Base-by-base conservation (phyloP, 768 basidiomycete genomes). In the Auricularia sp. region DNA sequence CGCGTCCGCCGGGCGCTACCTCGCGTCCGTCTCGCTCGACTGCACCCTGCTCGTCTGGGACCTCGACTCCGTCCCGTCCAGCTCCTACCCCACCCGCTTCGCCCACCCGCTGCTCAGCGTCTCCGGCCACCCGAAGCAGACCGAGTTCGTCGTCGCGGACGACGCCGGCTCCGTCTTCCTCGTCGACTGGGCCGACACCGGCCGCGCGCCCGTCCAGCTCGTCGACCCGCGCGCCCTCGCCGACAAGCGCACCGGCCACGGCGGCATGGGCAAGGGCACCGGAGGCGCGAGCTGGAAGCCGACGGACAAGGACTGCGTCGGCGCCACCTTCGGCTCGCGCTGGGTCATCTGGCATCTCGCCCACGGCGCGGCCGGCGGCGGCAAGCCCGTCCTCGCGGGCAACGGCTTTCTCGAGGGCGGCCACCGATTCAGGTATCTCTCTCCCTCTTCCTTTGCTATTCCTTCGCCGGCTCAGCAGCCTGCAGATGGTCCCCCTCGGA, bases 1-100 rank as follows among this genome's bases (percentile, higher is more conserved):
- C 0, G 89, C 90, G 2, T 83, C 80, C 67, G 83, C 83, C 53
- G 80, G 81, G 54, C 81, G 88, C 67, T 90, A 91, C 74, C 82
- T 93, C 65, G 91, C 88, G 7, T 89, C 90, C 10, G 87, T 90
- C 35, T 90, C 90, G 64, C 90, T 91, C 68, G 91, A 92, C 75
- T 88, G 84, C 71, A 87, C 88, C 82, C 81, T 91, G 44, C 87
- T 91, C 84, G 84, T 92, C 6, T 92, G 91, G 91, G 90, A 92
- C 74, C 80, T 93, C n/a, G 63, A 80, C 58, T 74, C 82, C 63
- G 76, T 81, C 53, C 73, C 76, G 16, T 70, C 70, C 3, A 29
- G 34, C 3, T 71, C 82, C 5, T 88, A 90, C 64, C 91, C 91
- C 8, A 89, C 88, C 14, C 72, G 83, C 44, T 91, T 91, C 72